phyloP scores from a whole-genome alignment of 129 eudicot species.

The Pseudognaphalium luteoalbum region DNA sequence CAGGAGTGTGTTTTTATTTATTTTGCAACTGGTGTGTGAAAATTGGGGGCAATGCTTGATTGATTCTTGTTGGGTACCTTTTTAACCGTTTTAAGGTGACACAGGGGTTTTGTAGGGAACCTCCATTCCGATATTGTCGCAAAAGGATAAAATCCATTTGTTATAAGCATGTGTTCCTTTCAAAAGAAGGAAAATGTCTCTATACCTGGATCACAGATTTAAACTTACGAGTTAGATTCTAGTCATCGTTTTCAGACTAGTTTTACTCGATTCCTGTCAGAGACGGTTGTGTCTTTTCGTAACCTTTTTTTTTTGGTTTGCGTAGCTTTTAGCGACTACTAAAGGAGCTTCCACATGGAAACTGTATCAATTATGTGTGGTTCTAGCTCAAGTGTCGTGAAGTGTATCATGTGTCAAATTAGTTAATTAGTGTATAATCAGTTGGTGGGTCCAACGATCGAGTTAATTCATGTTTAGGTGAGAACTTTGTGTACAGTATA shows the following conservation, averaged over 20 bases:
- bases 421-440: not conserved
- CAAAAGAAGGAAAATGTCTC: slow-evolving; percentile 6
- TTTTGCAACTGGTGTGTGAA: slow-evolving; percentile 6
- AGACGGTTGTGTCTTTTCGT: not conserved
- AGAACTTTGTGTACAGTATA: slow-evolving; percentile 1
- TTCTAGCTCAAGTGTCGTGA: not conserved
- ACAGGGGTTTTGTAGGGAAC: not conserved
- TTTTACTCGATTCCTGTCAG: not conserved
- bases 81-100: not conserved
- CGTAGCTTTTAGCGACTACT: not conserved
- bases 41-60: slow-evolving; percentile 29
- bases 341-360: not conserved
- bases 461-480: slow-evolving; percentile 13
- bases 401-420: slow-evolving; percentile 16
- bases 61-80: slow-evolving; percentile 2
- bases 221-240: not conserved
- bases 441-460: not conserved
- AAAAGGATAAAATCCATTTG: too few relatives aligned
- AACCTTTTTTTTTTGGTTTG: not conserved
- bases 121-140: not conserved
- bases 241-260: not conserved
- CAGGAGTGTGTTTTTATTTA: not conserved
- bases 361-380: not conserved
- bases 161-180: not conserved
- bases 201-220: not conserved